Percentiles rank a stretch among this genome's conserved stretches.
Conservation (phyloP, 495 filamentous ascomycete species). For the Elasticomyces elasticus region DNA sequence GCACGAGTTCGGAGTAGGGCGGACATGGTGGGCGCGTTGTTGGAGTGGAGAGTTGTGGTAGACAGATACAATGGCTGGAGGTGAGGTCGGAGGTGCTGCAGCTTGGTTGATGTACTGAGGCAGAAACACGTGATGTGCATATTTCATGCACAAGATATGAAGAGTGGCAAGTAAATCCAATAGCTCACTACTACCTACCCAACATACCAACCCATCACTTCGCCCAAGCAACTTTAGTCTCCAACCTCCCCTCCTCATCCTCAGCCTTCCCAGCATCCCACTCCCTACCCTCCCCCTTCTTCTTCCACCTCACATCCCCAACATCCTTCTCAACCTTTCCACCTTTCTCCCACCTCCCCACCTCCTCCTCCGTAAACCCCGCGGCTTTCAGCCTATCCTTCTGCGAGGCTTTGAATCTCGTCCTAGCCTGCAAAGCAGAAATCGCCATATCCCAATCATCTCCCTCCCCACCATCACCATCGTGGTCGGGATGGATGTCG, state of each 20-base stretch:
- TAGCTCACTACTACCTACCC: no score
- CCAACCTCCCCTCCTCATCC: slow-evolving; percentile 50
- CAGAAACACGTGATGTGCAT: no score
- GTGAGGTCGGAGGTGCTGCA: no score
- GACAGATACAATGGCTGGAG: no score
- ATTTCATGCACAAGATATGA: no score
- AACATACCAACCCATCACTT: no score
- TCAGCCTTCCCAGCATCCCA: slow-evolving; percentile 85
- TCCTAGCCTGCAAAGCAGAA: slow-evolving; percentile 70
- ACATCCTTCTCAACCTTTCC: slow-evolving; percentile 45
- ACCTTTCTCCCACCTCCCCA: slow-evolving; percentile 69
- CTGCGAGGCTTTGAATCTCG: slow-evolving; percentile 68
- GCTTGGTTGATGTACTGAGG: no score
- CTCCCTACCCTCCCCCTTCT: slow-evolving; percentile 69
- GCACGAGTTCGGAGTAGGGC: neutral
- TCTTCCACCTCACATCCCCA: slow-evolving; percentile 69
- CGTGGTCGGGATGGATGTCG: slow-evolving; percentile 51
- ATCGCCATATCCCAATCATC: slow-evolving; percentile 79
- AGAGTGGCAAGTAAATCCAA: no score
- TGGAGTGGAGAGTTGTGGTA: no score
- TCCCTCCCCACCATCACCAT: slow-evolving; percentile 32
- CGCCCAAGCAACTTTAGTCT: slow-evolving; percentile 35
- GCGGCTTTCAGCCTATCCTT: slow-evolving; percentile 68
- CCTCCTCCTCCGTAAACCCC: slow-evolving; percentile 67
- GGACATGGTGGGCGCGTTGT: neutral